Evolutionary conservation across 2,329 filamentous ascomycete genomes (phyloP), one percentile per base, ranked within the genome.

Genomic region (Phyllosticta citribraziliensis): DNA sequence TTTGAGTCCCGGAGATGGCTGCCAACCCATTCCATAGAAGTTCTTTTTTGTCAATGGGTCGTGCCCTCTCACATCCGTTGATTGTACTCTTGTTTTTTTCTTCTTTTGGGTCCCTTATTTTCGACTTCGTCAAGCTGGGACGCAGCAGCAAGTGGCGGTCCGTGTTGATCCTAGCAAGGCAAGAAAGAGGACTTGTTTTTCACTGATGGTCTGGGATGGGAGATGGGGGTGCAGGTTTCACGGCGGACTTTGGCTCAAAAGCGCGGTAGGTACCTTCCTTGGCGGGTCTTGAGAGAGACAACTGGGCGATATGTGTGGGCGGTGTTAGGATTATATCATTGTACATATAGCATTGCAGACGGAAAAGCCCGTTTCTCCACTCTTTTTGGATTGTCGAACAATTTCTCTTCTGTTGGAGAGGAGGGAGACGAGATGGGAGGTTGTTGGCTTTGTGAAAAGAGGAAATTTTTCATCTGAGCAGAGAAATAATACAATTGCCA

Each of bases 331-430:
- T 52, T 56, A 61, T 17, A 52, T 20, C 24, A 25, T 27, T 55
- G 58, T 61, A 61, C 47, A 61, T 61, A 56, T 60, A 56, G 54
- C 52, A 60, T 55, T 55, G 58, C 58, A 55, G 40, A 55, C 58
- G 58, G 33, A 55, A 55, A 58, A 54, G 47, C 52, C 47, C 50
- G 53, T 47, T 52, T 55, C 51, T 52, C 35, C 58, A 22, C 35
- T 22, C 50, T 27, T 47, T 25, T 25, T 55, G 1, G n/a, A 8
- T 19, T 9, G 14, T 14, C 27, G 19, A 11, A 52, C 47, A 55
- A 54, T 35, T 40, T 5, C 12, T 8, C 12, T 33, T 33, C 30
- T 33, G 30, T 12, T 14, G 33, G 12, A 40, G 33, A 14, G 33
- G 11, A 40, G 33, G 14, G 12, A 40, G 33, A 33, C 30, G 30